phyloP scores from a whole-genome alignment of 306 rosid species.

The Cucurbita maxima region DNA sequence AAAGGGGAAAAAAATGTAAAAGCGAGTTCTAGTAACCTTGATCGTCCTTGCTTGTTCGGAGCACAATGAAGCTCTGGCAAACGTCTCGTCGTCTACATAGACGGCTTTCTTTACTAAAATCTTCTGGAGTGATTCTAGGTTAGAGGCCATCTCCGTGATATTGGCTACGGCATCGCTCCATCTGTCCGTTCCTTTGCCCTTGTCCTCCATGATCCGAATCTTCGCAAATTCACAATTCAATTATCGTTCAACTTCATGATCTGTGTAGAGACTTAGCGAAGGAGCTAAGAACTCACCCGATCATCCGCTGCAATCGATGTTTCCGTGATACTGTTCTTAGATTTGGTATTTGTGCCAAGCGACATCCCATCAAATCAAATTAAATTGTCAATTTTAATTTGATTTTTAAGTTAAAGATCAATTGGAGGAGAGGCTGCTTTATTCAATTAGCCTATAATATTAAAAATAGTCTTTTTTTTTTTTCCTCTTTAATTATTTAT shows the following conservation, averaged over 20 bases:
- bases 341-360: not conserved
- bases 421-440: no score
- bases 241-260: not conserved
- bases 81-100: slow-evolving; percentile 73
- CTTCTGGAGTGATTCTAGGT: slow-evolving; percentile 72
- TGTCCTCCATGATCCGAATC: slow-evolving; percentile 40
- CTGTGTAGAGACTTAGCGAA: not conserved
- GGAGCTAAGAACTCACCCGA: not conserved
- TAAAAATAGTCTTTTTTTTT: no score
- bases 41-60: slow-evolving; percentile 86
- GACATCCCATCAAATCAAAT: not conserved
- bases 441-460: no score
- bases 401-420: no score
- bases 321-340: not conserved
- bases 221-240: not conserved
- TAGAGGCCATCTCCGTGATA: slow-evolving; percentile 73
- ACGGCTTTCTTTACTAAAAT: slow-evolving; percentile 74
- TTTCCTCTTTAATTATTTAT: no score
- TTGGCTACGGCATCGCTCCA: slow-evolving; percentile 82
- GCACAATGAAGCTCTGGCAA: slow-evolving; percentile 71
- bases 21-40: slow-evolving; percentile 23
- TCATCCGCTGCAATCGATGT: not conserved
- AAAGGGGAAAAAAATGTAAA: not conserved
- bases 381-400: not conserved
- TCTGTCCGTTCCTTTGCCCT: slow-evolving; percentile 53